Evolutionary conservation across 495 filamentous ascomycete genomes (phyloP).

Genomic region (Trichoderma virens): DNA sequence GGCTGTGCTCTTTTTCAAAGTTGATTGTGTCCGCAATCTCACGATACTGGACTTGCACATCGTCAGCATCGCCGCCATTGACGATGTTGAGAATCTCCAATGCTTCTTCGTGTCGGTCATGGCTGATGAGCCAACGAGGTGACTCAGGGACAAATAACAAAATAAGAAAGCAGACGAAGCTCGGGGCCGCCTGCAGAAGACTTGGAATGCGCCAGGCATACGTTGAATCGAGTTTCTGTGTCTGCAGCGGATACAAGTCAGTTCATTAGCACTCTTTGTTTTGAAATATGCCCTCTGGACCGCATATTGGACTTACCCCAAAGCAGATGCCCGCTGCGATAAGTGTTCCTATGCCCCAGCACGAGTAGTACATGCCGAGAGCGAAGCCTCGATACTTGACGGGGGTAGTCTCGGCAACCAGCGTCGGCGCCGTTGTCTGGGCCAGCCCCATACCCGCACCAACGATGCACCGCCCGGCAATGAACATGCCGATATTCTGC

Average conservation of each 20-base stretch:
- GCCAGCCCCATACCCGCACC: constrained; percentile 6
- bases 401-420: constrained; percentile 2
- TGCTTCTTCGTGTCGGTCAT: constrained; percentile 5
- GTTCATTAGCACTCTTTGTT: neutral
- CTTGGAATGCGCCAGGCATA: constrained; percentile 20
- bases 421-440: neutral
- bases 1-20: too few relatives aligned
- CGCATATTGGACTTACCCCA: neutral
- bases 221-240: constrained; percentile 10
- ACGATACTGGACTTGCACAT: constrained; percentile 10
- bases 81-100: constrained; percentile 10
- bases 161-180: constrained; percentile 10
- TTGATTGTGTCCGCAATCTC: too few relatives aligned
- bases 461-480: constrained; percentile 14
- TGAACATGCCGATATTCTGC: constrained; percentile 14
- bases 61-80: constrained; percentile 14
- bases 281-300: neutral
- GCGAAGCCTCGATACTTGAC: constrained; percentile 8
- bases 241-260: constrained; percentile 10
- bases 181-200: constrained; percentile 15
- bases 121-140: constrained; percentile 7
- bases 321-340: constrained; percentile 14
- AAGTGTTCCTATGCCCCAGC: constrained; percentile 13
- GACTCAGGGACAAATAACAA: constrained; percentile 13
- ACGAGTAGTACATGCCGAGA: constrained; percentile 5